These are phyloP conservation scores for Candida mesenterica DNA, from an alignment of 1,139 yeast species.

Conservation along the genomic window DNA sequence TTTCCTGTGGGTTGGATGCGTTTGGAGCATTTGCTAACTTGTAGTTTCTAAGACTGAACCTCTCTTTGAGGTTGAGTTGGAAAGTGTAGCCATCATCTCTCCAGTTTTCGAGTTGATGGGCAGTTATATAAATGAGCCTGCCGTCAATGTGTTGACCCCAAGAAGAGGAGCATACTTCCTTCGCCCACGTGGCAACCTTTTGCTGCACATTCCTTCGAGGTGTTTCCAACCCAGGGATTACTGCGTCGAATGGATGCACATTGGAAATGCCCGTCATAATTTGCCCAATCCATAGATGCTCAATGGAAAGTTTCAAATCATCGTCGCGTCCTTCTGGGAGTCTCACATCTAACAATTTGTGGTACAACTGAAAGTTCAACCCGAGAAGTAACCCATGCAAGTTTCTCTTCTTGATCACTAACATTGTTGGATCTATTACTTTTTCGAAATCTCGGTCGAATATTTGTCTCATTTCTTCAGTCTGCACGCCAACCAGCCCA, in stretches of 20 bases:
- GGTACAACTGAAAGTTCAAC: slow-evolving; percentile 25
- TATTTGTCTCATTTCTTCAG: slow-evolving; percentile 14
- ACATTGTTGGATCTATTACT: slow-evolving; percentile 29
- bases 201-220: slow-evolving; percentile 24
- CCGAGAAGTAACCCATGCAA: slow-evolving; percentile 31
- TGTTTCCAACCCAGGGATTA: slow-evolving; percentile 33
- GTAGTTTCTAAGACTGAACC: slow-evolving; percentile 12
- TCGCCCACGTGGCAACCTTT: slow-evolving; percentile 20
- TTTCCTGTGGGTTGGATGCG: slow-evolving; percentile 7
- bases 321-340: slow-evolving; percentile 16
- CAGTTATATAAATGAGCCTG: slow-evolving; percentile 29
- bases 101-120: slow-evolving; percentile 38
- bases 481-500: slow-evolving; percentile 13
- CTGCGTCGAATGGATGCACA: slow-evolving; percentile 28
- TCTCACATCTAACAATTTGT: slow-evolving; percentile 21
- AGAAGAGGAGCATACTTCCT: slow-evolving; percentile 39
- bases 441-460: slow-evolving; percentile 24
- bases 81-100: slow-evolving; percentile 15
- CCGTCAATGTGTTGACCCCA: slow-evolving; percentile 36
- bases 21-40: slow-evolving; percentile 4
- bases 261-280: slow-evolving; percentile 26
- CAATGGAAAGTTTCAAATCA: slow-evolving; percentile 18
- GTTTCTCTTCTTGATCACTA: slow-evolving; percentile 30
- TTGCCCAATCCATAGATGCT: slow-evolving; percentile 37
- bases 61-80: slow-evolving; percentile 15